These are phyloP conservation scores for Lepiota subincarnata DNA, from an alignment of 768 basidiomycete species.

Conservation along the genomic window DNA sequence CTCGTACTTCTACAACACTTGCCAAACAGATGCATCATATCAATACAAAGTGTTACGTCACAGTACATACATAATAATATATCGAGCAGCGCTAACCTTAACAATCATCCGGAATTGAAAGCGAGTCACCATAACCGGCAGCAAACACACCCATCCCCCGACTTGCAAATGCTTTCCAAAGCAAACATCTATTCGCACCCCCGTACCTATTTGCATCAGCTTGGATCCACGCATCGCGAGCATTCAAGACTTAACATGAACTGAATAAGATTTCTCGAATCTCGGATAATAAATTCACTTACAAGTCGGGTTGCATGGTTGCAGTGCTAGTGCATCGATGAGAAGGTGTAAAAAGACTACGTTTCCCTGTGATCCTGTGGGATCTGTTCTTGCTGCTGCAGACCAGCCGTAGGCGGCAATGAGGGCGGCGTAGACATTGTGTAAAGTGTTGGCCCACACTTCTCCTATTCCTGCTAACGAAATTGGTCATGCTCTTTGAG, in stretches of 20 bases:
- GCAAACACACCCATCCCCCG: constrained; percentile 23
- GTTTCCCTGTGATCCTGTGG: constrained; percentile 37
- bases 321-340: constrained; percentile 43
- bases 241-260: constrained; percentile 14
- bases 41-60: no score
- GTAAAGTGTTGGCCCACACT: constrained; percentile 42
- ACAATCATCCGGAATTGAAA: constrained; percentile 1
- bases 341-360: constrained; percentile 45
- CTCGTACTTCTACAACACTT: no score
- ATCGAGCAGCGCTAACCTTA: background rate
- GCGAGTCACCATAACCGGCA: background rate
- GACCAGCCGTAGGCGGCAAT: constrained; percentile 30
- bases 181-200: constrained; percentile 22
- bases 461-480: constrained; percentile 39
- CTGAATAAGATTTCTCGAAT: background rate
- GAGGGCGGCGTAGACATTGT: constrained; percentile 37
- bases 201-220: constrained; percentile 21
- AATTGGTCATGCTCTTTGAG: background rate
- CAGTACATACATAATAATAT: no score
- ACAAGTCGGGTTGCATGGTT: constrained; percentile 45
- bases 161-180: constrained; percentile 26
- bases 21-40: no score
- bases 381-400: constrained; percentile 32
- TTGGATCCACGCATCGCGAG: constrained; percentile 22
- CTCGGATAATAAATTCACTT: constrained; percentile 7